Evolutionary conservation across 768 basidiomycete species (phyloP), one percentile per base, ranked within the genome.

Genomic region (Pleurotus giganteus): DNA sequence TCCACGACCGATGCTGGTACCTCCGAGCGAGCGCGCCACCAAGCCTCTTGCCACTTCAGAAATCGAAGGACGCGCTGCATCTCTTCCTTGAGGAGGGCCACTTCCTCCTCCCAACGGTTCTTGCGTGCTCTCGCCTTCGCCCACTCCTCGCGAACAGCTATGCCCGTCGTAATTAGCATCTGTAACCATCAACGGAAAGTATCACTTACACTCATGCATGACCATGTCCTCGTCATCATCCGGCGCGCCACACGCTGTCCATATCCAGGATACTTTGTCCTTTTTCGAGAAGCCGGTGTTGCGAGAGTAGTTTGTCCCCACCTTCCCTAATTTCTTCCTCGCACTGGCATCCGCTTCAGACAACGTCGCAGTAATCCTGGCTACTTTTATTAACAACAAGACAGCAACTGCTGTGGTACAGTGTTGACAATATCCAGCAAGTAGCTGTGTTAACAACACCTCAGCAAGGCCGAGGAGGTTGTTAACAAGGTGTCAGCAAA

Each of bases 191-290:
- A 31, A 21, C 32, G 23, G 32, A 21, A 23, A 11, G 21, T 7
- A 31, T 12, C 47, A 12, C 53, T 13, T 31, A 55, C 54, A 44
- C 11, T 47, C 47, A 37, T 55, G 31, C 26, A 57, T 29, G 9
- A 29, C 53, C 44, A 23, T 8, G 28, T 57, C 19, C 21, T 15
- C 52, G n/a, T 26, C 41, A 43, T 49, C 45, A 4, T 31, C 42
- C 27, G 37, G 27, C 32, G 23, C 31, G 9, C n/a, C 27, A 9
- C 36, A 27, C n/a, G 28, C 23, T 12, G 34, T 23, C 52, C 56
- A 57, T 31, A 57, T 57, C 56, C 56, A 57, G 9, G 41, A 57
- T n/a, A 52, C 23, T 12, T 4, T 27, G 31, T 9, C 51, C 56
- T 39, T 53, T 49, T 17, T 23, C 44, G 27, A 46, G 44, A 15